Percentiles rank a stretch among this genome's conserved stretches.
Evolutionary conservation across 2,329 filamentous ascomycete species (phyloP).

Genomic region (Lasiodiplodia sp.): DNA sequence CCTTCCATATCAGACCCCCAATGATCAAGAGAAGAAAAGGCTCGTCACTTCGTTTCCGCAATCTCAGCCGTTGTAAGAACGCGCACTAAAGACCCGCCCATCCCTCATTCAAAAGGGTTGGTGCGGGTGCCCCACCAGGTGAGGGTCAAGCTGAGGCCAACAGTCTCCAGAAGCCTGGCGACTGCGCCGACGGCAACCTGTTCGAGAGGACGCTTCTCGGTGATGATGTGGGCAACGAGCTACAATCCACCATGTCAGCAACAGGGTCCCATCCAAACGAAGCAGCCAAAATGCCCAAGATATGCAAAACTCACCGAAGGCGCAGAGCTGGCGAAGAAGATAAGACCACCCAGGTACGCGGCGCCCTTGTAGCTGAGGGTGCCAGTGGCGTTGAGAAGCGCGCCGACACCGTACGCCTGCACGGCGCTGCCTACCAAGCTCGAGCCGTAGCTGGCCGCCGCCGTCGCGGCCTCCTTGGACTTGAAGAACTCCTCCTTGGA

Average conservation of each 20-base stretch:
- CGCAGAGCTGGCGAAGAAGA: conserved; percentile 91
- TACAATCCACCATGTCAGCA: conserved; percentile 49
- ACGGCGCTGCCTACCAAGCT: conserved; percentile 87
- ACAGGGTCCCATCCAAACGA: not conserved
- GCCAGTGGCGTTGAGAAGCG: conserved; percentile 86
- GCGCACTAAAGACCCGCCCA: not conserved
- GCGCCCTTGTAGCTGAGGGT: conserved; percentile 97
- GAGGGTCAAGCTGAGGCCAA: conserved; percentile 89
- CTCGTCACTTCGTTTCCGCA: not conserved
- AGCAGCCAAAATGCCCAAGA: not conserved
- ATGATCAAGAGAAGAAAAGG: not conserved
- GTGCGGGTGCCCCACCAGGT: conserved; percentile 98
- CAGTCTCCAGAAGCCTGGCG: conserved; percentile 88
- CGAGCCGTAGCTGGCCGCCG: conserved; percentile 88
- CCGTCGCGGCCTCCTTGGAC: conserved; percentile 89
- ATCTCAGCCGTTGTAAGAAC: not conserved
- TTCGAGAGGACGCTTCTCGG: conserved; percentile 91
- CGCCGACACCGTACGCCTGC: conserved; percentile 88
- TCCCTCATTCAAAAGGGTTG: conserved; percentile 81
- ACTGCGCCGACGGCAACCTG: conserved; percentile 85
- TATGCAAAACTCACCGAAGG: conserved; percentile 71
- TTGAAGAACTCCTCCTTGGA: conserved; percentile 95
- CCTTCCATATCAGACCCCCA: not conserved
- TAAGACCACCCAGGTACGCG: conserved; percentile 86
- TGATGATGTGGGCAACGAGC: conserved; percentile 86